These are phyloP conservation scores for Smittium culicis DNA, from an alignment of 371 early-diverging fungal genomes.

Conservation along the genomic window DNA sequence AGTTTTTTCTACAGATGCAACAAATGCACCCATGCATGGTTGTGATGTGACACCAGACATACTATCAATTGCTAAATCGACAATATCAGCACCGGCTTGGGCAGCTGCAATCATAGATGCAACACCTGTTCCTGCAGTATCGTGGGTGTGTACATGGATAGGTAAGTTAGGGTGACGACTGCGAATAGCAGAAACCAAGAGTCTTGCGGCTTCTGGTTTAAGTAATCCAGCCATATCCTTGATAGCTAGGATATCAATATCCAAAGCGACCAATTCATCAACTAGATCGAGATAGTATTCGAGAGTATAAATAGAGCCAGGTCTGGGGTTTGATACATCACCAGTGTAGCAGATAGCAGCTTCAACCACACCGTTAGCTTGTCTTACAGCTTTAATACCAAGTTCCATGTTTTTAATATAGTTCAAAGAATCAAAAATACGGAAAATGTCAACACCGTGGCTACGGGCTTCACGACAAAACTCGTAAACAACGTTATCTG, in stretches of 20 bases:
- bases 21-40: conserved; percentile 90
- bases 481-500: conserved; percentile 88
- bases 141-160: conserved; percentile 92
- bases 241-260: conserved; percentile 85
- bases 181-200: conserved; percentile 70
- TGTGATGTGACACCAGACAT: conserved; percentile 95
- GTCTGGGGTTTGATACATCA: conserved; percentile 68
- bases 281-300: conserved; percentile 84
- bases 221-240: conserved; percentile 96
- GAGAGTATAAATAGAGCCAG: conserved; percentile 58
- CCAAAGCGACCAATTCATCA: conserved; percentile 73
- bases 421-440: conserved; percentile 91
- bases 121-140: conserved; percentile 91
- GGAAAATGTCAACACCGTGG: conserved; percentile 87
- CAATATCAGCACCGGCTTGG: conserved; percentile 86
- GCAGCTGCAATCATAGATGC: conserved; percentile 85
- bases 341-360: conserved; percentile 89
- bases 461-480: conserved; percentile 83
- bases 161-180: conserved; percentile 76
- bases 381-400: conserved; percentile 82
- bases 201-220: conserved; percentile 74
- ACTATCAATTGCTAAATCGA: conserved; percentile 82
- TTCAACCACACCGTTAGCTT: conserved; percentile 89
- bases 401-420: conserved; percentile 87
- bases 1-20: conserved; percentile 64